Conservation (phyloP, 2,329 filamentous ascomycete species). For the Huntiella moniliformis region DNA sequence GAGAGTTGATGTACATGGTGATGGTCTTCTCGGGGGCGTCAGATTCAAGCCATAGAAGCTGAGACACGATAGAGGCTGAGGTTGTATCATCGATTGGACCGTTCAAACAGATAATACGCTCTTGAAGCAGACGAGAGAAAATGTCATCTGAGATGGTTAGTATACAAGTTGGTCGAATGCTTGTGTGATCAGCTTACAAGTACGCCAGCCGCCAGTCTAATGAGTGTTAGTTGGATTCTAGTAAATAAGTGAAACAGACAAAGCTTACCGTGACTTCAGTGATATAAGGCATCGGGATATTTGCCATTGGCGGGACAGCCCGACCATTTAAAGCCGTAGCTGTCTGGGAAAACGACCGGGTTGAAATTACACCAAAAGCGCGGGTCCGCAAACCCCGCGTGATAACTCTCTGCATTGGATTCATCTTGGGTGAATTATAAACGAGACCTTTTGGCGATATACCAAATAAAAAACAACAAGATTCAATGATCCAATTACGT, state of each 20-base stretch:
- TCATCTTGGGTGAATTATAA: no score
- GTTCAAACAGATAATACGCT: slow-evolving; percentile 88
- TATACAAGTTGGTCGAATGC: neutral
- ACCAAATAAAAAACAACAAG: no score
- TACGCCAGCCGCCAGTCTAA: slow-evolving; percentile 58
- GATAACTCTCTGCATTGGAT: no score
- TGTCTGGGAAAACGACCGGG: neutral
- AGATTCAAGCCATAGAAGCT: slow-evolving; percentile 93
- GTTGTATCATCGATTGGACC: slow-evolving; percentile 78
- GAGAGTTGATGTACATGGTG: slow-evolving; percentile 94
- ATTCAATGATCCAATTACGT: no score
- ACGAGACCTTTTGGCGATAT: no score
- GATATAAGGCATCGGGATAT: slow-evolving; percentile 41
- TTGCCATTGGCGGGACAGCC: slow-evolving; percentile 17
- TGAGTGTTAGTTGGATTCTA: slow-evolving; percentile 14
- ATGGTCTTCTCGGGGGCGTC: slow-evolving; percentile 90
- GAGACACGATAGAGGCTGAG: slow-evolving; percentile 85
- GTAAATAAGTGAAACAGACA: neutral
- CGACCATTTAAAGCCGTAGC: neutral
- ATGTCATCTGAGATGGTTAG: slow-evolving; percentile 33
- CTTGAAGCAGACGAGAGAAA: slow-evolving; percentile 62
- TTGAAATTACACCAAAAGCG: no score
- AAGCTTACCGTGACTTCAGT: slow-evolving; percentile 31
- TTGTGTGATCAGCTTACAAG: slow-evolving; percentile 35
- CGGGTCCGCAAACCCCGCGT: no score